Evolutionary conservation across 768 basidiomycete species (phyloP).

Genomic region (Auricularia sp.): DNA sequence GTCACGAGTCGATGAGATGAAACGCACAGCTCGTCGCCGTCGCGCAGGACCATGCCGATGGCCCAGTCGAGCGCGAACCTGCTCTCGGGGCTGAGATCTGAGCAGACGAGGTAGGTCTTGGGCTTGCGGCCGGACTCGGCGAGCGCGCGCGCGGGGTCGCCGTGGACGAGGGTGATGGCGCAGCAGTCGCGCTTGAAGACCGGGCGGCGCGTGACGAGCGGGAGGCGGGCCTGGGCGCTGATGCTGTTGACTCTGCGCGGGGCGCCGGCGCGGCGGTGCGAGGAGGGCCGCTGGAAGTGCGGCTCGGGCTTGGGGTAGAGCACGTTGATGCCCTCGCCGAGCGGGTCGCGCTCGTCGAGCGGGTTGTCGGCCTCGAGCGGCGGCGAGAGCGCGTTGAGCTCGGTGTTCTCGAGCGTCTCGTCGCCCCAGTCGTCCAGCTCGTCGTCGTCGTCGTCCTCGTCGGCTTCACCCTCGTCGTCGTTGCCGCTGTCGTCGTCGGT

Average conservation of each 20-base stretch:
- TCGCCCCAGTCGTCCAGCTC: slow-evolving; percentile 41
- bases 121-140: slow-evolving; percentile 37
- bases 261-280: slow-evolving; percentile 19
- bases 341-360: slow-evolving; percentile 45
- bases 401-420: slow-evolving; percentile 79
- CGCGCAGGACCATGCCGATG: slow-evolving; percentile 87
- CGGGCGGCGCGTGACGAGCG: slow-evolving; percentile 62
- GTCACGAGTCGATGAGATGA: not conserved
- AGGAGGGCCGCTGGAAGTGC: slow-evolving; percentile 45
- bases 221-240: slow-evolving; percentile 45
- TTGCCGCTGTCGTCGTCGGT: not conserved
- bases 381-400: slow-evolving; percentile 56
- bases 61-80: slow-evolving; percentile 97
- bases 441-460: slow-evolving; percentile 47
- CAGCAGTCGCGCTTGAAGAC: slow-evolving; percentile 86
- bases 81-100: slow-evolving; percentile 90
- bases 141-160: slow-evolving; percentile 51
- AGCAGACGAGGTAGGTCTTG: slow-evolving; percentile 75
- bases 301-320: slow-evolving; percentile 33
- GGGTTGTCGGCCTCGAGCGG: slow-evolving; percentile 11
- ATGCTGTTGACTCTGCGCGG: slow-evolving; percentile 3
- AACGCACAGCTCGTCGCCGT: slow-evolving; percentile 79
- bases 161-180: slow-evolving; percentile 81
- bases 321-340: slow-evolving; percentile 88
- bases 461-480: slow-evolving; percentile 14